These are phyloP conservation scores for Circinella umbellata DNA, from an alignment of 371 early-diverging fungal genomes.

Conservation along the genomic window DNA sequence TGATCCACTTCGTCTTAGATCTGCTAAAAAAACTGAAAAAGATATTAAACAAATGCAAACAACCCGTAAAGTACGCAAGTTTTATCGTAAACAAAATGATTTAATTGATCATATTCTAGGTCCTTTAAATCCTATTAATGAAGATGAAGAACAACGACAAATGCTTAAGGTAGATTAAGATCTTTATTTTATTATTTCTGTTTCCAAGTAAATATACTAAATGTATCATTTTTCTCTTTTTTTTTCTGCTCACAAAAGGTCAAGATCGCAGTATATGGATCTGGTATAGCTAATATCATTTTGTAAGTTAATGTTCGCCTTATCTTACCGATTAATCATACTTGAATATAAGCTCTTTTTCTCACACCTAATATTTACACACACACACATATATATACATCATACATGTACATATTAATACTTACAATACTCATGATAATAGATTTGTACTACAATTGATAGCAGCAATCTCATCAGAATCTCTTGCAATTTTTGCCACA, in stretches of 20 bases:
- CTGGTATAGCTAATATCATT: conserved; percentile 79
- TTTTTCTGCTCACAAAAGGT: conserved; percentile 45
- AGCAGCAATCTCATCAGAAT: conserved; percentile 85
- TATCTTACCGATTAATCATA: neutral
- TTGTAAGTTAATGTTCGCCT: conserved; percentile 30
- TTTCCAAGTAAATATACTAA: neutral
- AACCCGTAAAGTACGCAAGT: conserved; percentile 52
- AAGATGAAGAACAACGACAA: conserved; percentile 46
- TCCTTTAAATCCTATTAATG: conserved; percentile 45
- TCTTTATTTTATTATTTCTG: neutral
- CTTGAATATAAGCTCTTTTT: neutral
- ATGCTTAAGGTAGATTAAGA: conserved; percentile 52
- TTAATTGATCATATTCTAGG: conserved; percentile 77
- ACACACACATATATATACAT: neutral
- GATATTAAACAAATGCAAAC: conserved; percentile 26
- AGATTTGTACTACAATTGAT: conserved; percentile 77
- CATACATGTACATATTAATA: neutral
- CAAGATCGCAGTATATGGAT: conserved; percentile 87
- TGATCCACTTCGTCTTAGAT: conserved; percentile 31
- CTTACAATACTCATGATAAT: neutral
- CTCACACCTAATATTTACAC: neutral
- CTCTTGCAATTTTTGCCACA: conserved; percentile 89
- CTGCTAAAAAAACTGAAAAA: conserved; percentile 32
- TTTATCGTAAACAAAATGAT: conserved; percentile 85
- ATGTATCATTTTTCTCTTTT: neutral